Evolutionary conservation across 768 basidiomycete genomes (phyloP).

Genomic region (Suillus plorans): DNA sequence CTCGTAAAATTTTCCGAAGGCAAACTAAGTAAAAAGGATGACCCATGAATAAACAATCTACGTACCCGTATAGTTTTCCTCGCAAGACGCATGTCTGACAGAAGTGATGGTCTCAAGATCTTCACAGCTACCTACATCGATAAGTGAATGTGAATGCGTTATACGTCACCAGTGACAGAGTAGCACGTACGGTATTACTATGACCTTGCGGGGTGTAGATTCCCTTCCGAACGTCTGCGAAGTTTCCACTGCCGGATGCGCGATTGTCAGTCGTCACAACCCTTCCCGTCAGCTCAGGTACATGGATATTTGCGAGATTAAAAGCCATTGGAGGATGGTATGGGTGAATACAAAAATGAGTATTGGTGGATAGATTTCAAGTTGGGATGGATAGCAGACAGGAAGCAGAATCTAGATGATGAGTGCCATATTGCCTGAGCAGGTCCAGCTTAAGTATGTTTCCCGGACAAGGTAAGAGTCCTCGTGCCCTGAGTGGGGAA

Average conservation of each 20-base stretch:
- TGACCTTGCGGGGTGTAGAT: not conserved
- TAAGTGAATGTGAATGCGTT: not conserved
- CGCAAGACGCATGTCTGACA: not conserved
- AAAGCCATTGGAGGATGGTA: not conserved
- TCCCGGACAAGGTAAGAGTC: not conserved
- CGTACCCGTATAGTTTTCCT: not conserved
- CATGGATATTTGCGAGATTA: not conserved
- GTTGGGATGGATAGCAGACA: not conserved
- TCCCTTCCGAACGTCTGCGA: slow-evolving; percentile 3
- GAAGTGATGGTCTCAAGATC: not conserved
- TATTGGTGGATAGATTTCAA: not conserved
- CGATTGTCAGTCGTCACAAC: not conserved
- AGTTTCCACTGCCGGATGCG: not conserved
- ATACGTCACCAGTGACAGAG: not conserved
- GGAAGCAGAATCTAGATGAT: not conserved
- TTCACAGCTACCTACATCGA: not conserved
- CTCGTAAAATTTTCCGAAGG: slow-evolving; percentile 26
- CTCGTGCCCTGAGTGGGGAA: too few relatives aligned
- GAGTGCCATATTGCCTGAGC: not conserved
- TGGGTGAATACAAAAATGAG: not conserved
- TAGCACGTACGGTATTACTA: not conserved
- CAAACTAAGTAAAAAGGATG: not conserved
- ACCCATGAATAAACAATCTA: not conserved
- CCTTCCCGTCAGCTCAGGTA: not conserved
- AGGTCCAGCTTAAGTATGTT: not conserved